A percentile compares a stretch with the other conserved stretches of the same genome.
These are phyloP conservation scores for Arabidopsis arenosa DNA, from an alignment of 345 rosid genomes.

Conservation along the genomic window DNA sequence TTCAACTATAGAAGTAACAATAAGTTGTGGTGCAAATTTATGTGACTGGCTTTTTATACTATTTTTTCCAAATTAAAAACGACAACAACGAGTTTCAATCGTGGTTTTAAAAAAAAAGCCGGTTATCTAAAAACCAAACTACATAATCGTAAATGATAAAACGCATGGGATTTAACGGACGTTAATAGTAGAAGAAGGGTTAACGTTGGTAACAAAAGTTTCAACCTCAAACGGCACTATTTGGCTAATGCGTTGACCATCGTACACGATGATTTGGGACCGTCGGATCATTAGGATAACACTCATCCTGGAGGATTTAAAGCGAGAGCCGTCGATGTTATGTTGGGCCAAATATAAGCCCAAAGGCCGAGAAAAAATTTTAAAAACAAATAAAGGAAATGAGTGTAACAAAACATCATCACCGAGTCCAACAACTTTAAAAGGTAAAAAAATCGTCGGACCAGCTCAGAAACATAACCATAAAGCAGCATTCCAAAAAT, in stretches of 20 bases:
- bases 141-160: background rate
- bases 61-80: background rate
- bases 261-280: background rate
- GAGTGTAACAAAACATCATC: too few species aligned
- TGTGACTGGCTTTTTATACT: background rate
- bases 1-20: too few species aligned
- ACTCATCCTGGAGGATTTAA: background rate
- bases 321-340: background rate
- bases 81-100: background rate
- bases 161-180: constrained; percentile 43
- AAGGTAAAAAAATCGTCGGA: too few species aligned
- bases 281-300: background rate
- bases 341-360: constrained; percentile 3
- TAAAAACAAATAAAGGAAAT: too few species aligned
- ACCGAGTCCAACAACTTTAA: too few species aligned
- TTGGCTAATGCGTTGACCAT: background rate
- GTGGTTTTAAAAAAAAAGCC: background rate
- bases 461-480: too few species aligned
- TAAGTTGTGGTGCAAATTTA: too few species aligned
- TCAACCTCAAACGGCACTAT: constrained; percentile 77
- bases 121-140: background rate
- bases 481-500: too few species aligned
- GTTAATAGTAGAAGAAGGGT: constrained; percentile 37
- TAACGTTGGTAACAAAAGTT: constrained; percentile 51
- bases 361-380: background rate